Evolutionary conservation across 192 early-diverging fungal genomes (phyloP).

Genomic region (Podila horticola): DNA sequence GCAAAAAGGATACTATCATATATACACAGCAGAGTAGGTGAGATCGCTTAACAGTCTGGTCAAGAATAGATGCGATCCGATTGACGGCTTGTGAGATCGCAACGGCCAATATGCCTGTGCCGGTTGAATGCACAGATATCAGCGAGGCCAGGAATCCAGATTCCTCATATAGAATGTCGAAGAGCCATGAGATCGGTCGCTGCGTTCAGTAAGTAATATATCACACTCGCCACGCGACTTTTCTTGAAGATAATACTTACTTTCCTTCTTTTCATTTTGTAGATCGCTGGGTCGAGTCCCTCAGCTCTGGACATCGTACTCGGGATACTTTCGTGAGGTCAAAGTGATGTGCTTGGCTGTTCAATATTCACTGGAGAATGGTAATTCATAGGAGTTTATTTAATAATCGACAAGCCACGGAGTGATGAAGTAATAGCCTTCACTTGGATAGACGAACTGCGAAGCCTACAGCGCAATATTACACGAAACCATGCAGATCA

Average conservation of each 20-base stretch:
- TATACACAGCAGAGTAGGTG: neutral
- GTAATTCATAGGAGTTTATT: neutral
- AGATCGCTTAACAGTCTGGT: neutral
- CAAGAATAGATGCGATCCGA: conserved; percentile 38
- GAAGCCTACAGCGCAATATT: conserved; percentile 15
- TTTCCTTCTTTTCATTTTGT: neutral
- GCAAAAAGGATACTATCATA: neutral
- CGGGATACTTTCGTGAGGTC: conserved; percentile 55
- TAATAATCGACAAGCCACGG: neutral
- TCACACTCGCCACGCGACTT: neutral
- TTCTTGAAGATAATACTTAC: neutral
- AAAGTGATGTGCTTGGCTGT: conserved; percentile 53
- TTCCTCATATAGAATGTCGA: neutral
- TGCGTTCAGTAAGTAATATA: conserved; percentile 40
- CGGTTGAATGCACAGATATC: conserved; percentile 33
- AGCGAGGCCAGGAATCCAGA: neutral
- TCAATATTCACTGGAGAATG: conserved; percentile 41
- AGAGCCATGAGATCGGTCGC: conserved; percentile 6
- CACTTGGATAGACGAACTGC: conserved; percentile 16
- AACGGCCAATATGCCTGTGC: conserved; percentile 47
- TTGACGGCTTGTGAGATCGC: conserved; percentile 52
- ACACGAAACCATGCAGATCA: conserved; percentile 19
- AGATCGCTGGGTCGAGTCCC: conserved; percentile 44
- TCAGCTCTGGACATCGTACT: conserved; percentile 57
- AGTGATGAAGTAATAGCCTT: no score